Base-by-base conservation (phyloP, 352 stramenopile species). In the Pythium insidiosum region DNA sequence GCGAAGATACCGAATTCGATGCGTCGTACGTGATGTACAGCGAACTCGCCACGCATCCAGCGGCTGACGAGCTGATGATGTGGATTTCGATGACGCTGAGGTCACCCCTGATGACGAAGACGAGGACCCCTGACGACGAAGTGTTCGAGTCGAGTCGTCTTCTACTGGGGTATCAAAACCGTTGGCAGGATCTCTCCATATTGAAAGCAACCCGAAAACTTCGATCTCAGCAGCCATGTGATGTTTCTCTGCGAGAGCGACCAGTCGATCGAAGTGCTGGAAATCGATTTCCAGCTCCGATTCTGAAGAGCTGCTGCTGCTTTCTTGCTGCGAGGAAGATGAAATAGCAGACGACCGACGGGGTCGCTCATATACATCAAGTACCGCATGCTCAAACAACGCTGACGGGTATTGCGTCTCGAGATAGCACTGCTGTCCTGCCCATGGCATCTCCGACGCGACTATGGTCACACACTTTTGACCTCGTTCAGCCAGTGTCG, bases 391-490 rank as follows among this genome's bases (percentile, higher is more conserved):
- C 35, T 89, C 77, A 44, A 67, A 89, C 19, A 89, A 55, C 13
- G 74, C 66, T 1, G 77, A 89, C 4, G 74, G 66, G 38, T 88
- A 85, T 10, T 53, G 56, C 1, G 61, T 68, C 56, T 88, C 77
- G 43, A 65, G 59, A 46, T 89, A 86, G 51, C 77, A 89, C 44
- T 88, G 74, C 56, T 89, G 77, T 9, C 74, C 77, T 3, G 65
- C 66, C 77, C 74, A 89, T 1, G 77, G 77, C 69, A 86, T 79
- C 56, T 89, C 77, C 0, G 77, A 86, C 5, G 60, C 74, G 1
- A 89, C 77, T 28, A 89, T 51, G 12, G 72, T 83, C 23, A 89
- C 42, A 33, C 70, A 83, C 43, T 88, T 87, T 47, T 89, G 77
- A 0, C 77, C 77, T 40, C 86, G 64, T 55, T 86, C 60, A 0